Evolutionary conservation across 1,139 yeast species (phyloP).

Genomic region (Sugiyamaella novakii): DNA sequence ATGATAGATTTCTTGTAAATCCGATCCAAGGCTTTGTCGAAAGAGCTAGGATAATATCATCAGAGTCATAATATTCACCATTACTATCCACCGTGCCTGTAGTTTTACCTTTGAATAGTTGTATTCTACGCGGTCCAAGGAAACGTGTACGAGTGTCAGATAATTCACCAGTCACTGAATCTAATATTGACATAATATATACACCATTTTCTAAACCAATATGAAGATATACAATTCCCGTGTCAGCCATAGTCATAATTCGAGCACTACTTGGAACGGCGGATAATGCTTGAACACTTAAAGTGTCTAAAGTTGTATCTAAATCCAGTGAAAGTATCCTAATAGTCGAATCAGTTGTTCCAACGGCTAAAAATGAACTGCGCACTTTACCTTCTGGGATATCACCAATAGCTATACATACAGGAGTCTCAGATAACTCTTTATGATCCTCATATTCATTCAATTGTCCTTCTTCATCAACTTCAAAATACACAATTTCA

Average conservation of each 20-base stretch:
- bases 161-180: conserved; percentile 62
- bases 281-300: conserved; percentile 69
- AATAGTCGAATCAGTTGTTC: conserved; percentile 70
- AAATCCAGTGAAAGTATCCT: conserved; percentile 68
- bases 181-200: conserved; percentile 64
- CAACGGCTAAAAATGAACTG: conserved; percentile 66
- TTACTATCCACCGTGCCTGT: conserved; percentile 9
- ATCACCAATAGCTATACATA: conserved; percentile 61
- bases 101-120: conserved; percentile 46
- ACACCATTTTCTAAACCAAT: conserved; percentile 85
- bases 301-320: conserved; percentile 61
- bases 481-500: conserved; percentile 81
- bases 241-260: conserved; percentile 46
- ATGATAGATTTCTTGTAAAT: conserved; percentile 33
- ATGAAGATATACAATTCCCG: conserved; percentile 52
- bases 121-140: conserved; percentile 67
- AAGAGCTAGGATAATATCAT: conserved; percentile 41
- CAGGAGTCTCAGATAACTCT: conserved; percentile 53
- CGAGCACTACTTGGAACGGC: conserved; percentile 58
- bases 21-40: conserved; percentile 50
- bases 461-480: conserved; percentile 64
- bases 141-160: conserved; percentile 71
- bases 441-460: conserved; percentile 68
- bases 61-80: conserved; percentile 17
- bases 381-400: conserved; percentile 52